A percentile compares a stretch with the other conserved stretches of the same genome.
These are phyloP conservation scores for Babjeviella inositovora DNA, from an alignment of 805 yeast genomes.

Conservation along the genomic window DNA sequence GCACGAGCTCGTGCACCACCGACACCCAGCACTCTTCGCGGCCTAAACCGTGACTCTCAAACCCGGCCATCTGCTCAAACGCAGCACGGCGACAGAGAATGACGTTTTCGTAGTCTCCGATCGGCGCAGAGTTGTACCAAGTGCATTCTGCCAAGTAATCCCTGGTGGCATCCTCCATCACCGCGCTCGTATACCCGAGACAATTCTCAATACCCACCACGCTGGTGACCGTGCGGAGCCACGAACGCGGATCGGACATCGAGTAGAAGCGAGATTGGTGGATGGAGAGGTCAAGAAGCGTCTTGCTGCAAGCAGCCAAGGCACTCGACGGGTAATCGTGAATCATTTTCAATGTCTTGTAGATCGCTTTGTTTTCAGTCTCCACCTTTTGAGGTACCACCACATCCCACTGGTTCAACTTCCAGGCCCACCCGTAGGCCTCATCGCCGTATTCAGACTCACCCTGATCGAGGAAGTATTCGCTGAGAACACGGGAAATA, in stretches of 20 bases:
- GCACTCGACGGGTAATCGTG: constrained; percentile 14
- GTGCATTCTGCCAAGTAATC: constrained; percentile 6
- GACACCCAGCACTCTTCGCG: constrained; percentile 6
- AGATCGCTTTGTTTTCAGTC: constrained; percentile 29
- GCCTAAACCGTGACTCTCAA: constrained; percentile 6
- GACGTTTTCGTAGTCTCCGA: constrained; percentile 21
- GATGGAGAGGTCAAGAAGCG: constrained; percentile 7
- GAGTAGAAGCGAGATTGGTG: constrained; percentile 3
- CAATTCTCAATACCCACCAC: constrained; percentile 8
- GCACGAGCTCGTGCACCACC: constrained; percentile 17
- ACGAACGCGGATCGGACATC: constrained; percentile 2
- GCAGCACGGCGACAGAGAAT: constrained; percentile 21
- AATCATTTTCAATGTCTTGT: constrained; percentile 29
- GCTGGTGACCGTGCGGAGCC: constrained; percentile 13
- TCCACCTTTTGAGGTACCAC: constrained; percentile 23
- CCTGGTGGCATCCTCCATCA: constrained; percentile 2
- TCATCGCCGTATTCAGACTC: constrained; percentile 4
- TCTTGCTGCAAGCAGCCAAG: constrained; percentile 5
- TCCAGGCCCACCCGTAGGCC: constrained; percentile 57
- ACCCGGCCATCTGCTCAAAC: too few species aligned
- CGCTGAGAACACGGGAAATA: constrained; percentile 27
- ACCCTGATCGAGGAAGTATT: constrained; percentile 6
- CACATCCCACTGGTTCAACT: constrained; percentile 62
- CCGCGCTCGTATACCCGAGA: constrained; percentile 3
- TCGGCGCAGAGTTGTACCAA: constrained; percentile 21